A percentile compares a stretch with the other conserved stretches of the same genome.
Evolutionary conservation across 2,329 filamentous ascomycete genomes (phyloP).

Genomic region (Tolypocladium nubicola): DNA sequence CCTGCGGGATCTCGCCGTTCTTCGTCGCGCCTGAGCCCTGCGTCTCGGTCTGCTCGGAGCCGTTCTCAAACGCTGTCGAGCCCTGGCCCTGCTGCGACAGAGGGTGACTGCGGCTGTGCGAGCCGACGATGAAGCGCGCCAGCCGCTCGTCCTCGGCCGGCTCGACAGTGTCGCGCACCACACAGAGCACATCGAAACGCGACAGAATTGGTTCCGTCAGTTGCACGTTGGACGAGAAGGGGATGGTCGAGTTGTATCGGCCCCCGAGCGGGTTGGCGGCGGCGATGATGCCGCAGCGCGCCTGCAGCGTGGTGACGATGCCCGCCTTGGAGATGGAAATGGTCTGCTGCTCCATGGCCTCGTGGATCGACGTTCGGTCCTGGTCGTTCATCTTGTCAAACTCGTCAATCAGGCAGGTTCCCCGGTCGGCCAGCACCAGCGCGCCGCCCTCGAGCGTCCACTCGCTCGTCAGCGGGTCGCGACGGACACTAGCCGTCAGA

Average conservation of each 20-base stretch:
- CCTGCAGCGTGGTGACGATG: constrained; percentile 94
- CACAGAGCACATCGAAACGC: constrained; percentile 94
- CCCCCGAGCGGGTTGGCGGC: constrained; percentile 95
- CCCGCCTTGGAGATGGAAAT: constrained; percentile 98
- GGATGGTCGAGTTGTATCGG: constrained; percentile 91
- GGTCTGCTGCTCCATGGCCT: constrained; percentile 99
- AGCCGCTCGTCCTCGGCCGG: constrained; percentile 86
- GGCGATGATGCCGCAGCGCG: constrained; percentile 90
- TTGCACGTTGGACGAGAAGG: constrained; percentile 93
- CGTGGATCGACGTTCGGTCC: constrained; percentile 94
- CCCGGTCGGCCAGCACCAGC: constrained; percentile 85
- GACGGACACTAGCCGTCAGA: constrained; percentile 91
- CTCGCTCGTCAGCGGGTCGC: constrained; percentile 89
- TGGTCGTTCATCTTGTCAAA: constrained; percentile 99
- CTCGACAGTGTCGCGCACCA: constrained; percentile 91
- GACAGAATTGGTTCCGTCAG: constrained; percentile 95
- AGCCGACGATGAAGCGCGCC: constrained; percentile 88
- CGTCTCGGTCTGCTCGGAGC: constrained; percentile 32
- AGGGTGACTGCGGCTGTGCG: constrained; percentile 83
- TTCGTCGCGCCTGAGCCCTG: constrained; percentile 15
- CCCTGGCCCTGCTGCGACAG: constrained; percentile 37
- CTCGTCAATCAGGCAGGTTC: constrained; percentile 93
- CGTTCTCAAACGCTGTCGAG: constrained; percentile 54
- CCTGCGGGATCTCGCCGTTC: constrained; percentile 73
- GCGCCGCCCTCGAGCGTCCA: constrained; percentile 97